Evolutionary conservation across 1,284 basidiomycete genomes (phyloP), one percentile per base, ranked within the genome.

Genomic region (Rhodotorula sp.): DNA sequence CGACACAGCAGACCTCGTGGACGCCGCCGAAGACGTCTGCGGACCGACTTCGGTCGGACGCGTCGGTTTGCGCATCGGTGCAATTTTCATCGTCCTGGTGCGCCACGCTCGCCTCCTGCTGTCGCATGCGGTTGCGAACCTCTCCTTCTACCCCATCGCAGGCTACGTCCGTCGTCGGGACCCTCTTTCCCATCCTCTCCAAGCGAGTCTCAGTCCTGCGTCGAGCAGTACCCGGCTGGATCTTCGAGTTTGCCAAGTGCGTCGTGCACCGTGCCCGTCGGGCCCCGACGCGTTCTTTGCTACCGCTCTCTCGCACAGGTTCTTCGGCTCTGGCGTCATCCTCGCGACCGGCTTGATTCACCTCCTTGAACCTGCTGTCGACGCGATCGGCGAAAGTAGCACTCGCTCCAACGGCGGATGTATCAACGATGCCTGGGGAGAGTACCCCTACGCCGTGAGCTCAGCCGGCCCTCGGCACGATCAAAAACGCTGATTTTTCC

Each of bases 161-260:
- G 63, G 64, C 51, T 28, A 72, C 70, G 20, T 66, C 64, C 6
- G 28, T 72, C 1, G 4, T 81, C 20, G 91, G 91, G 24, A 88
- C 93, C 0, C 81, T 92, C 56, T 91, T 95, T 79, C 95, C 94
- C 18, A 85, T 97, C 59, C 76, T 94, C 34, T 86, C 92, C 4
- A 85, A 82, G 62, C 84, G 87, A 52, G 84, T 87, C 5, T 70
- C 75, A 0, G 58, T 70, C 0, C 59, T 71, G 0, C 61, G 54
- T 1, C n/a, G 62, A 16, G 7, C 15, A 2, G 75, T 83, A 22
- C 81, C 82, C 5, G 69, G 66, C 1, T 54, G 71, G 16, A 67
- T 76, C 30, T 78, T 77, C 73, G 75, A 74, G 67, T 93, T 95
- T 78, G 89, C 90, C 40, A 96, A 95, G 81, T 98, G 37, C 54